Evolutionary conservation across 2,329 filamentous ascomycete genomes (phyloP).

Genomic region (Myriangium duriaei): DNA sequence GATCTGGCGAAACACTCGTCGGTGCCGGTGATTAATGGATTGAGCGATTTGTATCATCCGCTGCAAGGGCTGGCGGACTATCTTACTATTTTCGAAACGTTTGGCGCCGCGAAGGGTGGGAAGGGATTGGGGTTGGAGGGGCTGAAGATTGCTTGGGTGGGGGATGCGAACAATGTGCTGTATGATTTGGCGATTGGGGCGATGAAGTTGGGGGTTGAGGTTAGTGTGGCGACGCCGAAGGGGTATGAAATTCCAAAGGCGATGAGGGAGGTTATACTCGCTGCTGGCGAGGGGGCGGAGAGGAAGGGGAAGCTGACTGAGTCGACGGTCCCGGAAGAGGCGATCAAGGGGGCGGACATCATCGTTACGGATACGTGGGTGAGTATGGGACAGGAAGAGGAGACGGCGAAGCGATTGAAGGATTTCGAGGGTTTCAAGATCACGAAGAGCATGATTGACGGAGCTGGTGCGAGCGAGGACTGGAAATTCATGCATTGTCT

Average conservation of each 20-base stretch:
- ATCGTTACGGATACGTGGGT: conserved; percentile 97
- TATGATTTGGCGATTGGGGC: conserved; percentile 85
- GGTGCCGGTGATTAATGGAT: conserved; percentile 41
- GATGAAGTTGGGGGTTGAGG: conserved; percentile 73
- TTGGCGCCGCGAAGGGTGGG: conserved; percentile 29
- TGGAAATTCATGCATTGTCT: conserved; percentile 99
- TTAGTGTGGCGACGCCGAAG: conserved; percentile 74
- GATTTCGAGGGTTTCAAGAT: conserved; percentile 88
- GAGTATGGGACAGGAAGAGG: conserved; percentile 92
- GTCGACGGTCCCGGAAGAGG: conserved; percentile 72
- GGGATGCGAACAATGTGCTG: conserved; percentile 93
- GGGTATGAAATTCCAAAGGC: conserved; percentile 68
- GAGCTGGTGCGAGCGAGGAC: conserved; percentile 70
- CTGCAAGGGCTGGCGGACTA: conserved; percentile 92
- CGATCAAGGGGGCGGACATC: conserved; percentile 71
- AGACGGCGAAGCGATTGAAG: conserved; percentile 61
- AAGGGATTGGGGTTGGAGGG: conserved; percentile 58
- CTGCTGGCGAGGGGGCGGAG: conserved; percentile 45
- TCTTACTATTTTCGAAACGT: conserved; percentile 73
- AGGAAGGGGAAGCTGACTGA: conserved; percentile 57
- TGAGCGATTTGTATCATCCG: conserved; percentile 86
- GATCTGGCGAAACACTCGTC: conserved; percentile 35
- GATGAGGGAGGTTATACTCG: conserved; percentile 62
- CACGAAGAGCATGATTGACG: conserved; percentile 69
- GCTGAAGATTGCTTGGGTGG: conserved; percentile 88